Conservation (phyloP, 805 yeast genomes). For the Barnettozyma sucrosica region DNA sequence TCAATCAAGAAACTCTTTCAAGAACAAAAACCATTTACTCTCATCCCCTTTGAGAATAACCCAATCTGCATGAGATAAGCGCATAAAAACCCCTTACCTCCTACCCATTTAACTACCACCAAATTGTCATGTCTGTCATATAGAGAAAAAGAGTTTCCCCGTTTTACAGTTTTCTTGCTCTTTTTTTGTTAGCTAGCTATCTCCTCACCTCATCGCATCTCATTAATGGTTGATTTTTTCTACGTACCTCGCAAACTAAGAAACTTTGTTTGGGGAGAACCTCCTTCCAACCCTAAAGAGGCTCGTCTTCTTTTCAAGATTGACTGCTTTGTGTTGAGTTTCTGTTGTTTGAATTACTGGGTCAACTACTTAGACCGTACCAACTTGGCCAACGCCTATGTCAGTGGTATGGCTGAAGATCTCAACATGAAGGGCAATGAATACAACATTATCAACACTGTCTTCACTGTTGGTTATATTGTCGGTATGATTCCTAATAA, state of each 20-base stretch:
- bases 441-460: constrained; percentile 46
- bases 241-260: constrained; percentile 13
- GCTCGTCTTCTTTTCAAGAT: constrained; percentile 20
- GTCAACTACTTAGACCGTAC: constrained; percentile 54
- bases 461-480: constrained; percentile 56
- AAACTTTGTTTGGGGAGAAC: constrained; percentile 23
- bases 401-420: constrained; percentile 62
- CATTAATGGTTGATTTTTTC: constrained; percentile 8
- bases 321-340: constrained; percentile 23
- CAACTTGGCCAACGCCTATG: constrained; percentile 53
- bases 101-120: neutral
- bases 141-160: neutral
- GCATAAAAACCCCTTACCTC: neutral
- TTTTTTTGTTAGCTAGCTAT: neutral
- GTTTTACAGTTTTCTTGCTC: neutral
- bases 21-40: neutral
- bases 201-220: neutral
- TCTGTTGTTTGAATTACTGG: constrained; percentile 22
- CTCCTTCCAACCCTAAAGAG: constrained; percentile 21
- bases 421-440: constrained; percentile 42
- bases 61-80: neutral
- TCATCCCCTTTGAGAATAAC: neutral
- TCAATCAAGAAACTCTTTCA: neutral
- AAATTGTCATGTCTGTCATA: neutral
- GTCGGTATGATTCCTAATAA: constrained; percentile 61